A percentile compares a stretch with the other conserved stretches of the same genome.
These are phyloP conservation scores for Penicillium paneum DNA, from an alignment of 2,329 filamentous ascomycete species.

Conservation along the genomic window DNA sequence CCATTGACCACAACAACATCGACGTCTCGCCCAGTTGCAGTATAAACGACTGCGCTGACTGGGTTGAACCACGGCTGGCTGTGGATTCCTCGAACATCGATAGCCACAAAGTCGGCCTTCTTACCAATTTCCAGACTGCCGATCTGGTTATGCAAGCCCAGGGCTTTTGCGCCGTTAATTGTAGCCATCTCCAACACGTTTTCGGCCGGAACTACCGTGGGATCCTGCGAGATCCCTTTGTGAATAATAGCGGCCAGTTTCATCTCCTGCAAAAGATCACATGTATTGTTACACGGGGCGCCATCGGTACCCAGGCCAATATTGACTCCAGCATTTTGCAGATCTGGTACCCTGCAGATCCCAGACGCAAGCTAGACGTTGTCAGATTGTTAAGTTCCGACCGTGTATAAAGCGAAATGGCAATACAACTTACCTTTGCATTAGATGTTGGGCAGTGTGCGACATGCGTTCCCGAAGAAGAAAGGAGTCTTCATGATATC, in stretches of 20 bases:
- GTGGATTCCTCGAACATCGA: constrained; percentile 33
- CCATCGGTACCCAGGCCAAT: constrained; percentile 53
- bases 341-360: constrained; percentile 47
- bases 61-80: constrained; percentile 42
- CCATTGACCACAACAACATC: constrained; percentile 47
- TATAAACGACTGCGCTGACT: constrained; percentile 44
- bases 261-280: constrained; percentile 54
- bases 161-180: constrained; percentile 47
- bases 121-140: constrained; percentile 37
- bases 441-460: constrained; percentile 54
- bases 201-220: constrained; percentile 44
- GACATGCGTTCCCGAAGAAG: constrained; percentile 44
- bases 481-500: constrained; percentile 25
- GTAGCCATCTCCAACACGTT: constrained; percentile 50
- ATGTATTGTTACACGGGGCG: constrained; percentile 53
- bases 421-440: constrained; percentile 34
- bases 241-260: constrained; percentile 52
- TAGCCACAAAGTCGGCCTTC: constrained; percentile 23
- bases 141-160: constrained; percentile 40
- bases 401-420: neutral
- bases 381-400: neutral
- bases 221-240: constrained; percentile 44
- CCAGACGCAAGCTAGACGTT: constrained; percentile 45
- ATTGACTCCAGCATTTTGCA: constrained; percentile 46
- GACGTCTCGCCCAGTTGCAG: constrained; percentile 45